A percentile compares a stretch with the other conserved stretches of the same genome.
Conservation (phyloP, 495 filamentous ascomycete genomes). For the Neurospora intermedia region DNA sequence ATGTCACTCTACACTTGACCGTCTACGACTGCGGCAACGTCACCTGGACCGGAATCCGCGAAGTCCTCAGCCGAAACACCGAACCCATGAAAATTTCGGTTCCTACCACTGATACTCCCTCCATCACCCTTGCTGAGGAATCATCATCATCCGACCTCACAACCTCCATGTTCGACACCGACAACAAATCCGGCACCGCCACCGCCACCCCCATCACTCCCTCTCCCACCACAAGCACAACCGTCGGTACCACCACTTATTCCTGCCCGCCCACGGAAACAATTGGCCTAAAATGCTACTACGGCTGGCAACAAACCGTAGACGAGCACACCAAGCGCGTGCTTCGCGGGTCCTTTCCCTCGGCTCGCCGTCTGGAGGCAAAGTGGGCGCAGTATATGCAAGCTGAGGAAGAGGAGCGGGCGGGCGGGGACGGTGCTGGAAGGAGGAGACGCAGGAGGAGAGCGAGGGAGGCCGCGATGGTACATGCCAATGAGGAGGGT, state of each 20-base stretch:
- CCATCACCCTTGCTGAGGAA: background rate
- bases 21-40: constrained; percentile 85
- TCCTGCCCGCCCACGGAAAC: constrained; percentile 55
- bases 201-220: background rate
- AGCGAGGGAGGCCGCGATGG: constrained; percentile 62
- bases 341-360: constrained; percentile 55
- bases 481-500: constrained; percentile 70
- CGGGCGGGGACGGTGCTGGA: constrained; percentile 49
- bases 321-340: constrained; percentile 85
- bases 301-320: constrained; percentile 89
- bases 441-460: constrained; percentile 58
- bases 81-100: constrained; percentile 39
- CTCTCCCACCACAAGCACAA: background rate
- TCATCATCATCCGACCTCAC: background rate
- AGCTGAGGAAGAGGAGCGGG: constrained; percentile 59
- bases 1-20: constrained; percentile 61
- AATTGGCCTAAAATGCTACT: constrained; percentile 83
- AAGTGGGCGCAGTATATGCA: constrained; percentile 97
- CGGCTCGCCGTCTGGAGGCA: constrained; percentile 64
- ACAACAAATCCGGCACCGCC: background rate
- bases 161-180: background rate
- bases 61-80: constrained; percentile 75
- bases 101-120: constrained; percentile 9
- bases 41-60: constrained; percentile 85
- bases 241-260: constrained; percentile 11